Percentiles rank a stretch among this genome's conserved stretches.
phyloP scores from a whole-genome alignment of 2,329 filamentous ascomycete species.

The Fusarium domesticum region DNA sequence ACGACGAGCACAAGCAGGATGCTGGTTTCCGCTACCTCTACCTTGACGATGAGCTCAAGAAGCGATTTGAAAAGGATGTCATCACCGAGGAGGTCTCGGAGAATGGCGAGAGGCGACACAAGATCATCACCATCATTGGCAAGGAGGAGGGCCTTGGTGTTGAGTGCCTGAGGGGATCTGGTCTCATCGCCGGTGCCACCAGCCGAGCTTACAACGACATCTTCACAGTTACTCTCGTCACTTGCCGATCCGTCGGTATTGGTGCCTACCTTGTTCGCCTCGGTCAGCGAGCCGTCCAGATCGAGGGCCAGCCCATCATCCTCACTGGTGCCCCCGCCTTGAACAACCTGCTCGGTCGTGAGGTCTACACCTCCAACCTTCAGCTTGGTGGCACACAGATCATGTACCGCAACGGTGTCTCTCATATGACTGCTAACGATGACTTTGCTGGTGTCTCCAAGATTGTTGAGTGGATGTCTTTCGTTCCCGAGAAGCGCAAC shows the following conservation, averaged over 20 bases:
- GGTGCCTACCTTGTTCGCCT: slow-evolving; percentile 98
- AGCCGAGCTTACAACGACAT: slow-evolving; percentile 98
- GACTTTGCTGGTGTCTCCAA: slow-evolving; percentile 97
- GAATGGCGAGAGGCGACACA: slow-evolving; percentile 85
- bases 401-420: slow-evolving; percentile 99
- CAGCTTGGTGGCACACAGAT: slow-evolving; percentile 99
- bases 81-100: slow-evolving; percentile 84
- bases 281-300: slow-evolving; percentile 96
- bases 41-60: slow-evolving; percentile 80
- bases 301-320: slow-evolving; percentile 98
- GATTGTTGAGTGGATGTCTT: slow-evolving; percentile 98
- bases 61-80: slow-evolving; percentile 71
- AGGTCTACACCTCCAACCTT: slow-evolving; percentile 98
- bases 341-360: slow-evolving; percentile 96
- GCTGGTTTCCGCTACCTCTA: slow-evolving; percentile 97
- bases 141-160: slow-evolving; percentile 95
- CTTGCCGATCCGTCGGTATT: slow-evolving; percentile 96
- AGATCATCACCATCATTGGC: slow-evolving; percentile 91
- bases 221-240: slow-evolving; percentile 96
- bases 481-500: slow-evolving; percentile 92
- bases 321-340: slow-evolving; percentile 94
- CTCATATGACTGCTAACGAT: slow-evolving; percentile 95
- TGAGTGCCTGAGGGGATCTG: slow-evolving; percentile 93
- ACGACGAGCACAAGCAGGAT: slow-evolving; percentile 75
- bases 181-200: slow-evolving; percentile 96